Conservation (phyloP, 2,329 filamentous ascomycete species). For the Alternaria sp. region DNA sequence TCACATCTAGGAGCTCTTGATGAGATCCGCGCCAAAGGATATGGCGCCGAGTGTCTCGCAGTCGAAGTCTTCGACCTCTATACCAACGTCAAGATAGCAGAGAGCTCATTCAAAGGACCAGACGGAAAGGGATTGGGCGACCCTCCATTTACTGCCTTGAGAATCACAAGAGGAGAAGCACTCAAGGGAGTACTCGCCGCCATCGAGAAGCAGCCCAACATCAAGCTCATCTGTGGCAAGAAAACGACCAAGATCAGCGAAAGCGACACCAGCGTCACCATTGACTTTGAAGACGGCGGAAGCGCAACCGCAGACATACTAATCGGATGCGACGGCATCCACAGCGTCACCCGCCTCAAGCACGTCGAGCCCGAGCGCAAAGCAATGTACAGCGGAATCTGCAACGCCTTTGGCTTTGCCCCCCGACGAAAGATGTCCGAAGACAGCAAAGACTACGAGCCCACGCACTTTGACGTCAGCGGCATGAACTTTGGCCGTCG, state of each 20-base stretch:
- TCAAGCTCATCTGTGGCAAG: constrained; percentile 52
- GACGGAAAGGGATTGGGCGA: constrained; percentile 53
- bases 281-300: constrained; percentile 57
- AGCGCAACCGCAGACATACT: constrained; percentile 56
- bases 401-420: constrained; percentile 55
- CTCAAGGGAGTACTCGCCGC: constrained; percentile 52
- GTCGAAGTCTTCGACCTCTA: constrained; percentile 56
- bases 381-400: constrained; percentile 53
- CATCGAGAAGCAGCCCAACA: constrained; percentile 50
- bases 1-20: constrained; percentile 54
- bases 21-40: constrained; percentile 51
- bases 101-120: constrained; percentile 51
- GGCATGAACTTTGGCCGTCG: constrained; percentile 55
- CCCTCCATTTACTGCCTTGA: constrained; percentile 53
- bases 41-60: constrained; percentile 51
- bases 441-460: constrained; percentile 32
- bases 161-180: constrained; percentile 53
- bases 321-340: constrained; percentile 63
- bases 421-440: constrained; percentile 34
- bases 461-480: constrained; percentile 47
- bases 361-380: constrained; percentile 54
- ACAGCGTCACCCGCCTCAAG: constrained; percentile 51
- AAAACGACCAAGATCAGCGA: constrained; percentile 52
- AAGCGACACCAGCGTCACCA: constrained; percentile 47
- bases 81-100: constrained; percentile 50